Evolutionary conservation across 176 grass and related monocot species (phyloP).

Genomic region (Eragrostis nindensis): DNA sequence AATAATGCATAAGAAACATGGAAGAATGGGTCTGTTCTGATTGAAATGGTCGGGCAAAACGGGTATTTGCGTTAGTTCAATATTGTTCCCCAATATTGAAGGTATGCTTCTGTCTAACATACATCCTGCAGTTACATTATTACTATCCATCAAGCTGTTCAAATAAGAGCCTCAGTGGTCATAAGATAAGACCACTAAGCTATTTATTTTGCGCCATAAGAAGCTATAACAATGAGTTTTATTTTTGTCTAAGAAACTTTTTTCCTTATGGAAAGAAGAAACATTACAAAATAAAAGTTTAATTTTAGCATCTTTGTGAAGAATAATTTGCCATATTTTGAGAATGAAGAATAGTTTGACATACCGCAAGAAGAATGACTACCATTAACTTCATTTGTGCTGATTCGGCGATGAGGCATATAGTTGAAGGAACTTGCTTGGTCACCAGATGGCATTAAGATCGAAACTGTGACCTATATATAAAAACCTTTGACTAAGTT

Average conservation of each 20-base stretch:
- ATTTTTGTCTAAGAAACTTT: too few relatives aligned
- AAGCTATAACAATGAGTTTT: too few relatives aligned
- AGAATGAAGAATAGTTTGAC: neutral
- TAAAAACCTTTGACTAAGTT: neutral
- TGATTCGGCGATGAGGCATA: neutral
- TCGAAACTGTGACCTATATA: neutral
- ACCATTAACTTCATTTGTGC: neutral
- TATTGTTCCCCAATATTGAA: neutral
- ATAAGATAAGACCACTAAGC: too few relatives aligned
- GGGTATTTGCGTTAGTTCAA: neutral
- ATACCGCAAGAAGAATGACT: neutral
- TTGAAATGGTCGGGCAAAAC: slow-evolving; percentile 2
- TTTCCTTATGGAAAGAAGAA: neutral
- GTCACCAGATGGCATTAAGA: slow-evolving; percentile 30
- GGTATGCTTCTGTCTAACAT: neutral
- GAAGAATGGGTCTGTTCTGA: neutral
- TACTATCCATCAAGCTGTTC: neutral
- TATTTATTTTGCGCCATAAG: too few relatives aligned
- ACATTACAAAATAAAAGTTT: neutral
- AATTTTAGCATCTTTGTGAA: neutral
- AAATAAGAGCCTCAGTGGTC: too few relatives aligned
- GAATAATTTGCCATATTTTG: neutral
- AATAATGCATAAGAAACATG: neutral
- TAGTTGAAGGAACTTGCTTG: neutral
- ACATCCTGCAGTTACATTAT: neutral